A percentile compares a stretch with the other conserved stretches of the same genome.
phyloP scores from a whole-genome alignment of 345 rosid species.

The Capsella bursapastoris region DNA sequence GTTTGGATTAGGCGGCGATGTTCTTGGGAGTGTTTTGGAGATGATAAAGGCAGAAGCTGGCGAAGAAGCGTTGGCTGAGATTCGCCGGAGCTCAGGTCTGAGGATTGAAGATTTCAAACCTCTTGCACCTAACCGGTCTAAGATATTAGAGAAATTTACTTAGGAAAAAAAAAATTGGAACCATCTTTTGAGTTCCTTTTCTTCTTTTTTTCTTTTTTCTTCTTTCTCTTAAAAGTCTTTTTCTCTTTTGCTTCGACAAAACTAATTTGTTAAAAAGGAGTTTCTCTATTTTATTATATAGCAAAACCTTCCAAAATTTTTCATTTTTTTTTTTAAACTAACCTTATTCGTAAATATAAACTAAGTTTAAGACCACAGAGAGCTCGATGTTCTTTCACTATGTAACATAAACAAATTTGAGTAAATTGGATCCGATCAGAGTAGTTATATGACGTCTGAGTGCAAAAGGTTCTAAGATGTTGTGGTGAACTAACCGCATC shows the following conservation, averaged over 20 bases:
- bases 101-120: slow-evolving; percentile 77
- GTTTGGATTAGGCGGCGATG: slow-evolving; percentile 82
- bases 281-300: slow-evolving; percentile 41
- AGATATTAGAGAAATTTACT: slow-evolving; percentile 73
- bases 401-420: background rate
- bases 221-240: background rate
- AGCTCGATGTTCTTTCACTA: background rate
- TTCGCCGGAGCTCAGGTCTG: slow-evolving; percentile 59
- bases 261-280: slow-evolving; percentile 37
- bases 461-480: background rate
- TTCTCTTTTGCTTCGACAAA: slow-evolving; percentile 24
- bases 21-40: slow-evolving; percentile 77
- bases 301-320: slow-evolving; percentile 24
- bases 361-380: background rate
- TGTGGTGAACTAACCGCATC: background rate
- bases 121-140: slow-evolving; percentile 57
- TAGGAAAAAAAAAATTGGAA: slow-evolving; percentile 49
- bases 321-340: background rate
- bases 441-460: background rate
- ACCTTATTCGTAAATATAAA: background rate
- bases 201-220: background rate
- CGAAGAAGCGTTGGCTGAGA: slow-evolving; percentile 56
- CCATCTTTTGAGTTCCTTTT: slow-evolving; percentile 47
- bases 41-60: slow-evolving; percentile 65
- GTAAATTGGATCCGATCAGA: background rate